phyloP scores from a whole-genome alignment of 1,139 yeast species.

The Protomyces lactucae-debilis region DNA sequence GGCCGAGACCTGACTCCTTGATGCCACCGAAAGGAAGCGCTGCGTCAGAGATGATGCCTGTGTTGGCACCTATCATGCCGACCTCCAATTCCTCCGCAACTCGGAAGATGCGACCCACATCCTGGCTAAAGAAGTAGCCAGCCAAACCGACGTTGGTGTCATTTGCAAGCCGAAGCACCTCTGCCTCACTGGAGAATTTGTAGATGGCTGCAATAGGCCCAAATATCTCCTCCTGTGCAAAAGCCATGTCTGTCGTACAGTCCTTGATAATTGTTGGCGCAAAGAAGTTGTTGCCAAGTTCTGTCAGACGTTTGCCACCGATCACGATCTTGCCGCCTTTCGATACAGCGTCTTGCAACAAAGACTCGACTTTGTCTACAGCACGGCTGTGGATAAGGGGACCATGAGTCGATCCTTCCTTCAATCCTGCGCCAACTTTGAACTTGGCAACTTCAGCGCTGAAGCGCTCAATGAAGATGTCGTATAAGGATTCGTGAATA shows the following conservation, averaged over 20 bases:
- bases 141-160: slow-evolving; percentile 75
- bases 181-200: slow-evolving; percentile 65
- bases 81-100: slow-evolving; percentile 65
- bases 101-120: slow-evolving; percentile 54
- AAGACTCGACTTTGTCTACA: slow-evolving; percentile 62
- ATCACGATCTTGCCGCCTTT: slow-evolving; percentile 65
- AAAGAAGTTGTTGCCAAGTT: slow-evolving; percentile 58
- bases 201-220: slow-evolving; percentile 87
- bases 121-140: slow-evolving; percentile 73
- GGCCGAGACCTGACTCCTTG: slow-evolving; percentile 78
- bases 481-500: slow-evolving; percentile 60
- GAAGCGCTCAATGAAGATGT: slow-evolving; percentile 51
- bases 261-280: slow-evolving; percentile 59
- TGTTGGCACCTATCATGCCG: slow-evolving; percentile 83
- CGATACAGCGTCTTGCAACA: slow-evolving; percentile 62
- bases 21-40: slow-evolving; percentile 77
- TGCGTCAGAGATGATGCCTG: slow-evolving; percentile 66
- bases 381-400: slow-evolving; percentile 57
- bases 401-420: slow-evolving; percentile 61
- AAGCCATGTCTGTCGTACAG: slow-evolving; percentile 55
- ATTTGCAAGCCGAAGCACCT: slow-evolving; percentile 67
- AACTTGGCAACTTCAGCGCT: slow-evolving; percentile 51
- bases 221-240: slow-evolving; percentile 67
- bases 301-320: slow-evolving; percentile 55
- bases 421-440: slow-evolving; percentile 62